phyloP scores from a whole-genome alignment of 163 green algal species.

The Scenedesmus sp. region DNA sequence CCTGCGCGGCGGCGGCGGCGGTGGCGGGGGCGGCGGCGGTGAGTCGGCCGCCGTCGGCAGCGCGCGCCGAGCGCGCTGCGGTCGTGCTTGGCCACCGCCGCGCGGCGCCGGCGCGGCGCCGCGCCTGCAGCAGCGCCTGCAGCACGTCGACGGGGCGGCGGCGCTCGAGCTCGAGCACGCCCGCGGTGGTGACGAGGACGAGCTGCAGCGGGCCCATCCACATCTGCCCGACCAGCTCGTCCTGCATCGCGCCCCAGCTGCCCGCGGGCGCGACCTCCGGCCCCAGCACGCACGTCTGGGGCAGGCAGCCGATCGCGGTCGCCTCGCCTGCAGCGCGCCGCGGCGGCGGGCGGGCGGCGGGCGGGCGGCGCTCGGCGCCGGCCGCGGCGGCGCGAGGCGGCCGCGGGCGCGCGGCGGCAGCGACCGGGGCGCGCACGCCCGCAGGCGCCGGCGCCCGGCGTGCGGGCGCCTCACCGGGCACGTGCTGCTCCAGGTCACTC shows the following conservation, averaged over 20 bases:
- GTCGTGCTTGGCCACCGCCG: too few relatives aligned
- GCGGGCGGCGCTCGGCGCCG: too few relatives aligned
- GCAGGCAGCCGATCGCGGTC: conserved; percentile 61
- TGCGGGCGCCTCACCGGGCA: conserved; percentile 74
- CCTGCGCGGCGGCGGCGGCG: conserved; percentile 59
- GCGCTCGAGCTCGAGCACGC: conserved; percentile 82
- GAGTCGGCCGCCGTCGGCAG: too few relatives aligned
- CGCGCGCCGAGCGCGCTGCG: too few relatives aligned
- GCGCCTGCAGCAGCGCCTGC: conserved; percentile 39
- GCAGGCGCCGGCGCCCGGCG: too few relatives aligned
- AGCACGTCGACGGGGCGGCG: conserved; percentile 87
- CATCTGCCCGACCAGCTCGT: conserved; percentile 83
- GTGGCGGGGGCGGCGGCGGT: too few relatives aligned
- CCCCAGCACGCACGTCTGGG: conserved; percentile 40
- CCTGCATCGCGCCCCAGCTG: conserved; percentile 35
- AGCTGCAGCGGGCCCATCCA: conserved; percentile 68
- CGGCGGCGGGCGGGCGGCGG: not conserved
- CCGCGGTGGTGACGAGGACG: conserved; percentile 85
- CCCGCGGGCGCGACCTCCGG: conserved; percentile 33
- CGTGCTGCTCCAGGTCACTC: conserved; percentile 69
- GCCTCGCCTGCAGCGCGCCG: conserved; percentile 59
- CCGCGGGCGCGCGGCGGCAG: too few relatives aligned
- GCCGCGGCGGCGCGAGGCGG: too few relatives aligned
- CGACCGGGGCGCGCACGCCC: too few relatives aligned
- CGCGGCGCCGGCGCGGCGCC: not conserved